A percentile compares a stretch with the other conserved stretches of the same genome.
Evolutionary conservation across 78 protist species (phyloP).

Genomic region (Dictyostelium citrinum): DNA sequence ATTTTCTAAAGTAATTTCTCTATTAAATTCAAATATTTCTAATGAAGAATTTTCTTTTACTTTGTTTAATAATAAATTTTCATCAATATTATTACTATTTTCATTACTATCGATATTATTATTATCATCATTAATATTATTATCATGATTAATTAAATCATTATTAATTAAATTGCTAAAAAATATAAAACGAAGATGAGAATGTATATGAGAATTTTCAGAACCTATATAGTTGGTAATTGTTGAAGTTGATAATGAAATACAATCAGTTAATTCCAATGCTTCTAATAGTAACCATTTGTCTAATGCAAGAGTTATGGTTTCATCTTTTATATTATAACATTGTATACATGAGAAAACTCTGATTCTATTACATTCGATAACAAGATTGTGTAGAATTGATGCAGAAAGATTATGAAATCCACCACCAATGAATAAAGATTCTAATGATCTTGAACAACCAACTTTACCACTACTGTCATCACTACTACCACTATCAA

Average conservation of each 20-base stretch:
- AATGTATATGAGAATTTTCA: constrained; percentile 19
- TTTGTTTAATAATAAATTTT: background rate
- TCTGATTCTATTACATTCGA: background rate
- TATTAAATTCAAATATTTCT: constrained; percentile 39
- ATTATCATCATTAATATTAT: background rate
- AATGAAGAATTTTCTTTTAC: constrained; percentile 28
- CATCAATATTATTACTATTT: background rate
- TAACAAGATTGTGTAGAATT: background rate
- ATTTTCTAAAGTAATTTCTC: constrained; percentile 55
- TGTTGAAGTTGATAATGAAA: background rate
- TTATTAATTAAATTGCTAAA: constrained; percentile 17
- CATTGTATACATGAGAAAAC: constrained; percentile 46
- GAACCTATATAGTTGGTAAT: background rate
- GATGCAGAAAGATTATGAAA: constrained; percentile 3
- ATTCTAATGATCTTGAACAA: constrained; percentile 6
- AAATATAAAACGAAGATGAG: constrained; percentile 54
- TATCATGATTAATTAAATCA: background rate
- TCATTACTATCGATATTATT: background rate
- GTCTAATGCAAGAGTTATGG: background rate
- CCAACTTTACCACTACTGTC: background rate
- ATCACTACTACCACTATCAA: background rate
- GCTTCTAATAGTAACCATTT: constrained; percentile 52
- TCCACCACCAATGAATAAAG: constrained; percentile 69
- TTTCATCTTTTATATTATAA: constrained; percentile 14
- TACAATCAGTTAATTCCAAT: constrained; percentile 63